Base-by-base conservation (phyloP, 257 asterid genomes). In the Fraxinus anomala region DNA sequence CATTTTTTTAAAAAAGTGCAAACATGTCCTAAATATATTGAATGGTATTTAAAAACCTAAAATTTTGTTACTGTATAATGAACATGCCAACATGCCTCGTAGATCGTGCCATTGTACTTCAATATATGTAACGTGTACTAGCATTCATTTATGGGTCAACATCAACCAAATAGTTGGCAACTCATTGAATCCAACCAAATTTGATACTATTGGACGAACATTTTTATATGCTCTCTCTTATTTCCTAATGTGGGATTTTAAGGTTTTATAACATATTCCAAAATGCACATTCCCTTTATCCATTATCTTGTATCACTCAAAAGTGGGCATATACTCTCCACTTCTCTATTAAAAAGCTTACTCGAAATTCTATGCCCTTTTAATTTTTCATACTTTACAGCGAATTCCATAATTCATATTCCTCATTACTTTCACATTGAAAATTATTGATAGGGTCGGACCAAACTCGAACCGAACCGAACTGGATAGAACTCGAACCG, bases 161-260 rank as follows among this genome's bases (percentile, higher is more conserved):
- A 24, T 26, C 34, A 26, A 11, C 19, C 19, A 63, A 63, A 63
- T 54, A 6, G 65, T 10, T 54, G 65, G 26, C 26, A 19, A n/a
- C 11, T 54, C 10, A 54, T n/a, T 54, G 12, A 54, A 54, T 54
- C 24, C 24, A 54, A 19, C 26, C 16, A 63, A 63, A 63, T 12
- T 6, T 23, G 69, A 63, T 10, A 26, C 34, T 12, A 24, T 6
- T 63, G 69, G 69, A 24, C 69, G 12, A 63, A 26, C n/a, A 26
- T 24, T 24, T 63, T 63, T 12, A 23, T 63, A 2, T 63, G 12
- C 12, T 63, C 24, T 63, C 19, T 31, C 11, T 63, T 12, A 24
- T 79, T 72, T 66, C 78, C 69, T 40, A 61, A 42, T 79, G 33
- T 73, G 74, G 82, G 21, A 79, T 40, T 73, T 79, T 79, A 79